These are phyloP conservation scores for Piromyces finnis DNA, from an alignment of 192 early-diverging fungal genomes.

Conservation along the genomic window DNA sequence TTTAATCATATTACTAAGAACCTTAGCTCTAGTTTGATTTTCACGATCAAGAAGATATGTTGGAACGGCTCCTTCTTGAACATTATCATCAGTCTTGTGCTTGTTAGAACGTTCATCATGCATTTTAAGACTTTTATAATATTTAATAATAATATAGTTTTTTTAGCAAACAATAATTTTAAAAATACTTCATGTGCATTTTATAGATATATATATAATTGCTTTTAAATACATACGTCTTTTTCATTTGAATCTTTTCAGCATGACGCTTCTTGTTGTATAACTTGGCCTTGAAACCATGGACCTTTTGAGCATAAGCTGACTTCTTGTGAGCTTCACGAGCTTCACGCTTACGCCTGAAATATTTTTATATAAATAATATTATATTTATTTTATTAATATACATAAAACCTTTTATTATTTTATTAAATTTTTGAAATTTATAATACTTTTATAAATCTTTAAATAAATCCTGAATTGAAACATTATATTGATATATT, in stretches of 20 bases:
- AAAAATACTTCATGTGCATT: no score
- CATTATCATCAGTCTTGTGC: conserved; percentile 59
- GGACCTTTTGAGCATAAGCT: conserved; percentile 89
- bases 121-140: conserved; percentile 61
- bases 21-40: conserved; percentile 89
- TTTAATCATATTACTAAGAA: conserved; percentile 98
- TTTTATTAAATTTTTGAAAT: no score
- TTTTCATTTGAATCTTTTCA: conserved; percentile 99
- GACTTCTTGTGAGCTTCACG: conserved; percentile 79
- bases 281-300: conserved; percentile 93
- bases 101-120: conserved; percentile 94
- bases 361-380: neutral
- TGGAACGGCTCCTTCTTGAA: conserved; percentile 90
- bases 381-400: no score
- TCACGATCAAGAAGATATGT: conserved; percentile 96
- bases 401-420: no score
- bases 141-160: no score
- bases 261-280: conserved; percentile 94
- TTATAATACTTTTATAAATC: no score
- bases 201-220: no score
- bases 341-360: conserved; percentile 85
- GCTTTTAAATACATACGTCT: conserved; percentile 47
- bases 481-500: no score
- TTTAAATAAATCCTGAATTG: no score
- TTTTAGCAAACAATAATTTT: no score